phyloP scores from a whole-genome alignment of 192 early-diverging fungal species.

The Coemansia nantahalensis region DNA sequence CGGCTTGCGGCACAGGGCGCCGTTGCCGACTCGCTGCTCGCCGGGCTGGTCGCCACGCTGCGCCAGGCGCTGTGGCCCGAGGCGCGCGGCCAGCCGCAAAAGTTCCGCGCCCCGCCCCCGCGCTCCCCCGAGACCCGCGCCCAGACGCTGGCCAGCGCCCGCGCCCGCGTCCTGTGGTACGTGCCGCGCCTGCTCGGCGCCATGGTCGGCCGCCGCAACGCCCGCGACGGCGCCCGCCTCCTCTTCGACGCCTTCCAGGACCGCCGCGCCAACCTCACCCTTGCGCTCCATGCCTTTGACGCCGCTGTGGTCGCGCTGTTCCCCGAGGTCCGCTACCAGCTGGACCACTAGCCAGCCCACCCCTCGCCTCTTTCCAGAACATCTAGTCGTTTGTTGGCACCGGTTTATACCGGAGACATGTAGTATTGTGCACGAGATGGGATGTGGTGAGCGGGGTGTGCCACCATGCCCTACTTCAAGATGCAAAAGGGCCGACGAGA shows the following conservation, averaged over 20 bases:
- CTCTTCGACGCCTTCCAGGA: conserved; percentile 74
- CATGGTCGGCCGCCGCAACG: conserved; percentile 84
- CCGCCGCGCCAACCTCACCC: conserved; percentile 69
- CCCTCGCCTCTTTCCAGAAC: too few species aligned
- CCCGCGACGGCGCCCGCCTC: conserved; percentile 66
- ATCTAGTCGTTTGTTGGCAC: too few species aligned
- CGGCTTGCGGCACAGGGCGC: conserved; percentile 23
- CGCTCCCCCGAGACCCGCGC: conserved; percentile 12
- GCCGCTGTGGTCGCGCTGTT: conserved; percentile 67
- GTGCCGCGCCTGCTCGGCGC: conserved; percentile 68
- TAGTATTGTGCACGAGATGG: too few species aligned
- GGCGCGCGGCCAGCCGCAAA: not conserved
- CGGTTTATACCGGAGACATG: too few species aligned
- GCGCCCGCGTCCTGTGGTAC: conserved; percentile 57
- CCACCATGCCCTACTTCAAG: too few species aligned
- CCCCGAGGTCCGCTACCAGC: conserved; percentile 58
- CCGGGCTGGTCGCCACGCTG: conserved; percentile 20
- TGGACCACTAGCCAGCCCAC: conserved; percentile 2
- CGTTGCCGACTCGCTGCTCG: conserved; percentile 32
- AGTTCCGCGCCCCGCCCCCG: conserved; percentile 6
- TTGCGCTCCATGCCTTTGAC: conserved; percentile 76
- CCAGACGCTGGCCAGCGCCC: conserved; percentile 31
- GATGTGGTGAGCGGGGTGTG: too few species aligned
- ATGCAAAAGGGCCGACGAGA: too few species aligned
- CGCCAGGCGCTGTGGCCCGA: conserved; percentile 48